Evolutionary conservation across 2,329 filamentous ascomycete species (phyloP).

Genomic region (Dothideomycetes sp.): DNA sequence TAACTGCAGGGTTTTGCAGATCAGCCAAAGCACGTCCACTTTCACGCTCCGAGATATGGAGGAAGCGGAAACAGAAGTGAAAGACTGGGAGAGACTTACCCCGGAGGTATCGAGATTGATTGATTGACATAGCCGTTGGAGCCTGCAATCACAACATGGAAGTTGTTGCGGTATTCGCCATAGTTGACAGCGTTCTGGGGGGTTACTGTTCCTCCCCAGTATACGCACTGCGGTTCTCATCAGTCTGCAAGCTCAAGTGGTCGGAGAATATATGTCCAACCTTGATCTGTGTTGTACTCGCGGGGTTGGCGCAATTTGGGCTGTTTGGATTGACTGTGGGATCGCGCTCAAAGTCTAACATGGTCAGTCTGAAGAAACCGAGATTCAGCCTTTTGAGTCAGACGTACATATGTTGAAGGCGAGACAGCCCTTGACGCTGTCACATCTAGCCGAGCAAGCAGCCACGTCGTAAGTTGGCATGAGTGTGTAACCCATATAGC

Average conservation of each 20-base stretch:
- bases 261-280: too few species aligned
- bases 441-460: slow-evolving; percentile 5
- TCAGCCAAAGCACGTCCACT: too few species aligned
- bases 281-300: slow-evolving; percentile 21
- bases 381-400: too few species aligned
- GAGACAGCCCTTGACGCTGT: slow-evolving; percentile 8
- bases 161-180: slow-evolving; percentile 21
- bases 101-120: too few species aligned
- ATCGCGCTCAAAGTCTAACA: slow-evolving; percentile 6
- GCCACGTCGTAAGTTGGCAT: slow-evolving; percentile 7
- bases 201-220: slow-evolving; percentile 22
- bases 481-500: slow-evolving; percentile 3
- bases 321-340: slow-evolving; percentile 18
- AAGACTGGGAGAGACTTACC: too few species aligned
- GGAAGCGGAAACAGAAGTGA: too few species aligned
- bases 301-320: slow-evolving; percentile 22
- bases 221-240: too few species aligned
- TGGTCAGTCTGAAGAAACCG: too few species aligned
- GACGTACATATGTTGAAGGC: slow-evolving; percentile 11
- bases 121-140: slow-evolving; percentile 27
- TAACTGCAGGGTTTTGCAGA: too few species aligned
- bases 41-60: too few species aligned
- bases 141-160: slow-evolving; percentile 32
- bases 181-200: slow-evolving; percentile 20
- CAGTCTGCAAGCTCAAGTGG: too few species aligned